Evolutionary conservation across 768 basidiomycete species (phyloP), one percentile per base, ranked within the genome.

Genomic region (Crassisporium funariophilum): DNA sequence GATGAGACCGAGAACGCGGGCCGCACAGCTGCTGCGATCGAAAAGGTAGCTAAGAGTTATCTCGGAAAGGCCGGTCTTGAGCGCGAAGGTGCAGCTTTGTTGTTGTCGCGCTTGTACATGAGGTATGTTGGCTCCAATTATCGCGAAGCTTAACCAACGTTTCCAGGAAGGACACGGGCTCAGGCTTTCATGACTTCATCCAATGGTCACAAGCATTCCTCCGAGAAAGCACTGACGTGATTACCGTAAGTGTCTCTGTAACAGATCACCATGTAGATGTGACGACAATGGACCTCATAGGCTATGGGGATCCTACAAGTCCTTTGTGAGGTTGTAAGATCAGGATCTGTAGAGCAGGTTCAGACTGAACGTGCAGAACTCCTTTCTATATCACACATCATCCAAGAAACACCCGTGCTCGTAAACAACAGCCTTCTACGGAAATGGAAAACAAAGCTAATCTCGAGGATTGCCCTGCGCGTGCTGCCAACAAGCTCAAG

Each of bases 41-140:
- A 94, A 54, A 51, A 57, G 1, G 61, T 83, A 3, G 86, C 80
- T 0, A 86, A 78, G 56, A 56, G 56, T 4, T 78, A 82, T 56
- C 71, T 95, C 7, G 63, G 64, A 4, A 81, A 75, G 34, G 81
- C 91, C 10, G 94, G 95, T 0, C 71, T 95, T 46, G 95, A 97
- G 60, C 79, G 92, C 5, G 89, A 93, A 34, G 86, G 81, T 23
- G 89, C 91, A 22, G 86, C 88, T 0, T 63, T 91, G 8, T 68
- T 95, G n/a, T 74, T 98, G 5, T 83, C 93, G 2, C 77, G 85
- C 29, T 69, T 95, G 22, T 97, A 89, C 61, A 83, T 82, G 56
- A 83, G 95, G 85, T 87, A 65, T 33, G 80, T 56, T 27, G 19
- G 46, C 29, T 35, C 11, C 22, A 3, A 27, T 36, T 40, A 49